Base-by-base conservation (phyloP, 148 eudicot species). In the Agrostemma githago region DNA sequence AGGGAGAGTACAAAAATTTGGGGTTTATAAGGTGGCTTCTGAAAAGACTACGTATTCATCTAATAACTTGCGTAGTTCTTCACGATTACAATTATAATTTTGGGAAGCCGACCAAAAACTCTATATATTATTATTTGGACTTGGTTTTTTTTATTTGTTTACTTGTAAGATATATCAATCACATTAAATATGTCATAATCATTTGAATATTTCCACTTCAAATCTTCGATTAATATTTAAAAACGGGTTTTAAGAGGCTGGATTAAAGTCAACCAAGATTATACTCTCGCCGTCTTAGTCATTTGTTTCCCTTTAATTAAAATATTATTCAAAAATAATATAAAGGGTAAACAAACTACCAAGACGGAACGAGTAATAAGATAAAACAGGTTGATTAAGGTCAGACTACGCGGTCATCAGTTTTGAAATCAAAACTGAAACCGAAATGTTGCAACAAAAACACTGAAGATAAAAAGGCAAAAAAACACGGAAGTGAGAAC, bases 41-140 rank as follows among this genome's bases (percentile, higher is more conserved):
- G 82, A 79, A 63, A 51, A 68, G 65, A 58, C 20, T 11, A 54
- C 21, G 67, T 12, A 59, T 26, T 67, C 71, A 67, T 67, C 56
- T 37, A 67, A 12, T 51, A 70, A 40, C 59, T 51, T 60, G 48
- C 14, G 72, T 38, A 72, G 68, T 46, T 21, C 61, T 51, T 70
- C 72, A 70, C 72, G 61, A 40, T 59, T 44, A 41, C n/a, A 69
- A 26, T 26, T 20, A 51, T n/a, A 48, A 53, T 51, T 20, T 42
- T 53, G 37, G 72, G 42, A 37, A 54, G 60, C 61, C 34, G 34
- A 26, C 34, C 34, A 34, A 5, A 53, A 53, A 70, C 54, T 53
- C 0, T 51, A 15, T 51, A 51, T 51, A 10, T 11, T 11, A 8
- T 51, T 53, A 70, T 70, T 51, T 20, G 57, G 2, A 3, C 5